Evolutionary conservation across 2,329 filamentous ascomycete genomes (phyloP).

Genomic region (Didymella sp.): DNA sequence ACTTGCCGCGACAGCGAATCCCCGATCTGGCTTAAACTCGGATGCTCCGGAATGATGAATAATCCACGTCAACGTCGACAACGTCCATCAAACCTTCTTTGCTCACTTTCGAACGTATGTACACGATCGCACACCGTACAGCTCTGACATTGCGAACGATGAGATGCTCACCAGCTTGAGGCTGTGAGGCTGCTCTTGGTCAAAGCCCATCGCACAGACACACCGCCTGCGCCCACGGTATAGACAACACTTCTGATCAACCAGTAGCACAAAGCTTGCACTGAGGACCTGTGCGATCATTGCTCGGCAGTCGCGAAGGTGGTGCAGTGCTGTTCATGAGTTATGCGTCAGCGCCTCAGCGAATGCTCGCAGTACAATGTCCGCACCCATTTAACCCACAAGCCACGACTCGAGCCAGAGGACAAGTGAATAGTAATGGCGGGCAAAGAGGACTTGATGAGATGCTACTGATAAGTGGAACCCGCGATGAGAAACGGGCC

Average conservation of each 20-base stretch:
- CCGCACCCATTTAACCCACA: background rate
- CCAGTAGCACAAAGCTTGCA: background rate
- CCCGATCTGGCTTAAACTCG: constrained; percentile 3
- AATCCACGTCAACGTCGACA: constrained; percentile 6
- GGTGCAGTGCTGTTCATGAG: background rate
- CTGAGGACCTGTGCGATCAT: background rate
- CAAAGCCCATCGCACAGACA: background rate
- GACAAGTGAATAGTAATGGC: background rate
- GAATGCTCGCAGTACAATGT: background rate
- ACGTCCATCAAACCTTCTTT: background rate
- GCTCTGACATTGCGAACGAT: background rate
- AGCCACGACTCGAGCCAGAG: background rate
- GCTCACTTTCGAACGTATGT: background rate
- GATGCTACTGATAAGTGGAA: background rate
- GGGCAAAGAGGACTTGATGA: background rate
- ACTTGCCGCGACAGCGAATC: constrained; percentile 6
- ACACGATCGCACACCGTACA: background rate
- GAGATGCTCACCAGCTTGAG: background rate
- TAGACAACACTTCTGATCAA: background rate
- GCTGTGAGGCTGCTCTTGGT: background rate
- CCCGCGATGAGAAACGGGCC: background rate
- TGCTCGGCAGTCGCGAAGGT: background rate
- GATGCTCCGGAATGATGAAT: constrained; percentile 15
- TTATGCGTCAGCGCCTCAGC: no score
- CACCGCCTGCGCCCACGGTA: background rate